Evolutionary conservation across 1,284 basidiomycete species (phyloP).

Genomic region (Melampsora occidentalis): DNA sequence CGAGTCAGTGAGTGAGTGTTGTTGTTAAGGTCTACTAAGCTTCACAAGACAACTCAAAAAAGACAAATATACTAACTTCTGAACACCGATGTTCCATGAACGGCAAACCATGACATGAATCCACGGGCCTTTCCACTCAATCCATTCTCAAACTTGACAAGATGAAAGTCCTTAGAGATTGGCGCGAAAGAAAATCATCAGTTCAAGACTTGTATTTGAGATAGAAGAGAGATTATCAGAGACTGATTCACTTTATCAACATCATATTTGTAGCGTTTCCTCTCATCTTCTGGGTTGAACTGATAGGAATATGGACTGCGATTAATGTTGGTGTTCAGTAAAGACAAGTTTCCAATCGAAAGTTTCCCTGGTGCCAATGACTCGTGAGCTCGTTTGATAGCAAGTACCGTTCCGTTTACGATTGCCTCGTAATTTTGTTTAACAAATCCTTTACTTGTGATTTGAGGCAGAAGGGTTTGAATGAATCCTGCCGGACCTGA

Average conservation of each 20-base stretch:
- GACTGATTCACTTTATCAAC: slow-evolving; percentile 62
- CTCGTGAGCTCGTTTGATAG: slow-evolving; percentile 67
- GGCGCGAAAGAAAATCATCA: not conserved
- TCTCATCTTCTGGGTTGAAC: slow-evolving; percentile 67
- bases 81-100: slow-evolving; percentile 75
- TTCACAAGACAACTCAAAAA: not conserved
- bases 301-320: slow-evolving; percentile 70
- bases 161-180: slow-evolving; percentile 58
- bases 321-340: slow-evolving; percentile 68
- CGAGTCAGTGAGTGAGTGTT: no score
- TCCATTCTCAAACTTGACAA: slow-evolving; percentile 65
- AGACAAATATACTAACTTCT: slow-evolving; percentile 57
- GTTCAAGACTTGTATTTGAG: not conserved
- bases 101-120: slow-evolving; percentile 71
- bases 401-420: slow-evolving; percentile 66
- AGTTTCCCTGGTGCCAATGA: slow-evolving; percentile 64
- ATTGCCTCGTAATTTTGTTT: slow-evolving; percentile 63
- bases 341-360: slow-evolving; percentile 66
- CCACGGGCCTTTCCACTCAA: slow-evolving; percentile 62
- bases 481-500: slow-evolving; percentile 75
- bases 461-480: slow-evolving; percentile 68
- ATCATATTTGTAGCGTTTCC: slow-evolving; percentile 65
- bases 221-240: not conserved
- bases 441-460: slow-evolving; percentile 72
- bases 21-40: no score